Evolutionary conservation across 192 early-diverging fungal species (phyloP).

Genomic region (Podila clonocystis): DNA sequence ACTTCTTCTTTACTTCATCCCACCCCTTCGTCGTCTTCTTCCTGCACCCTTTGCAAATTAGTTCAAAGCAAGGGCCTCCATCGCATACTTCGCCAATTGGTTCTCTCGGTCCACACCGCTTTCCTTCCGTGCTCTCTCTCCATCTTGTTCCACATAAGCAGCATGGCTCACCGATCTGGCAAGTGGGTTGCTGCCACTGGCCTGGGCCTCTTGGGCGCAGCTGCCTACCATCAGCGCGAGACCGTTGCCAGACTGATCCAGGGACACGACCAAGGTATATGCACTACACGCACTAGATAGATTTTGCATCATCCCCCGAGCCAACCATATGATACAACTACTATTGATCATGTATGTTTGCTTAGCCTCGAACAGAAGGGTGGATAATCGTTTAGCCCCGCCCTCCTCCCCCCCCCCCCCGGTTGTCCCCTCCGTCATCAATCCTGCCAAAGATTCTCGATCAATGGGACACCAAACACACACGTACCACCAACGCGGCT

Average conservation of each 20-base stretch:
- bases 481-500: no score
- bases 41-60: not conserved
- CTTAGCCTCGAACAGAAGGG: no score
- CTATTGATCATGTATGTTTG: no score
- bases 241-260: not conserved
- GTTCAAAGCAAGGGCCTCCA: not conserved
- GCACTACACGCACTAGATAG: not conserved
- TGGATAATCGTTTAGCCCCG: no score
- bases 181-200: constrained; percentile 17
- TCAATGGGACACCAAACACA: no score
- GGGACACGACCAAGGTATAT: not conserved
- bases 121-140: not conserved
- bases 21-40: not conserved
- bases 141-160: not conserved
- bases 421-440: not conserved
- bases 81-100: not conserved
- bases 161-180: not conserved
- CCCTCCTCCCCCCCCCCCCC: no score
- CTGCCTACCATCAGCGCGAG: constrained; percentile 10
- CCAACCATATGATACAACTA: no score
- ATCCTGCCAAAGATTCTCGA: not conserved
- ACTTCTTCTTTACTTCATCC: not conserved
- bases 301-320: not conserved
- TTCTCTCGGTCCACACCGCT: not conserved
- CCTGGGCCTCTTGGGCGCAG: not conserved